These are phyloP conservation scores for Monosporozyma yasuniensis DNA, from an alignment of 805 yeast genomes.

Conservation along the genomic window DNA sequence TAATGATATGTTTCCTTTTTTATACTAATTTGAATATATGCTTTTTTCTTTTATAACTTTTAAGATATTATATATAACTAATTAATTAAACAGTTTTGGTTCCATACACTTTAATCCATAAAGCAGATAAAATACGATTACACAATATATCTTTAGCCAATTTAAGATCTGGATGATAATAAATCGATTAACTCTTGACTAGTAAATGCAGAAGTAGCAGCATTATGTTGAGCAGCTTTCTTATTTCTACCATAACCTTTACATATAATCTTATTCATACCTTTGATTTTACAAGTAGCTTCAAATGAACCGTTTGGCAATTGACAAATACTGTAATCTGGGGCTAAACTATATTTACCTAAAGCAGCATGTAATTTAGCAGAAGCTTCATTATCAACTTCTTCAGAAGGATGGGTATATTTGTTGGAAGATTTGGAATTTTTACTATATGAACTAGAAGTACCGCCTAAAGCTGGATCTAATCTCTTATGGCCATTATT, in stretches of 20 bases:
- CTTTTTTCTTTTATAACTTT: too few species aligned
- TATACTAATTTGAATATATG: too few species aligned
- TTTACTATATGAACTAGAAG: background rate
- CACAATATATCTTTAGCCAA: too few species aligned
- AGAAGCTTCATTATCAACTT: conserved; percentile 4
- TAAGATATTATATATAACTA: too few species aligned
- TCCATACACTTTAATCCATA: too few species aligned
- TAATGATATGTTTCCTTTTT: too few species aligned
- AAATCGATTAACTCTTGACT: background rate
- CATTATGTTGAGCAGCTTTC: conserved; percentile 10
- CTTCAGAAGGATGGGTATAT: background rate
- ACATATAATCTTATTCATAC: conserved; percentile 6
- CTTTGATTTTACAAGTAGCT: conserved; percentile 9
- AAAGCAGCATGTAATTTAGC: conserved; percentile 6
- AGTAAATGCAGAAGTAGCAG: conserved; percentile 10
- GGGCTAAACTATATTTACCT: conserved; percentile 4
- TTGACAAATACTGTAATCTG: conserved; percentile 3
- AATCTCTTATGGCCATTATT: background rate
- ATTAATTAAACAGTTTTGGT: background rate
- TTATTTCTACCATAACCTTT: conserved; percentile 13
- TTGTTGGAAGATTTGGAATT: background rate
- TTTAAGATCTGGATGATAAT: background rate
- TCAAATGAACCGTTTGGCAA: conserved; percentile 4
- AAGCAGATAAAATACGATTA: too few species aligned
- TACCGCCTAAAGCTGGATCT: background rate